phyloP scores from a whole-genome alignment of 2,329 filamentous ascomycete genomes.

The Fusarium circinatum region DNA sequence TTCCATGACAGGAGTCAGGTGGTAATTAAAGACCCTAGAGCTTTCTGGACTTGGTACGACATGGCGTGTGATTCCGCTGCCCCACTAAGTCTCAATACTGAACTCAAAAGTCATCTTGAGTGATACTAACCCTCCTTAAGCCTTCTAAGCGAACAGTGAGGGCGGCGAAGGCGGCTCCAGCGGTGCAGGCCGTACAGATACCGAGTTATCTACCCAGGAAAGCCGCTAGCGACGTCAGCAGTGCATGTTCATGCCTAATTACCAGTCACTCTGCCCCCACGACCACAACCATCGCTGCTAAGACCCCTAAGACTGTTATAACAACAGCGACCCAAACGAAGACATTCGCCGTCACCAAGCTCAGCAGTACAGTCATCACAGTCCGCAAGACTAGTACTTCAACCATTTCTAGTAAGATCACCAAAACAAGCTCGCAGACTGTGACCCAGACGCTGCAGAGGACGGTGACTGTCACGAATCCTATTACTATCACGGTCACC shows the following conservation, averaged over 20 bases:
- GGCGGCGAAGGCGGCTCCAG: too few species aligned
- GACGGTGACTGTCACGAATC: too few species aligned
- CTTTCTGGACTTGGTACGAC: neutral
- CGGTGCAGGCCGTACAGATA: neutral
- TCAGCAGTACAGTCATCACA: too few species aligned
- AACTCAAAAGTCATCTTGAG: fast-evolving
- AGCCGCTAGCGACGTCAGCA: neutral
- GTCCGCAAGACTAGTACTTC: too few species aligned
- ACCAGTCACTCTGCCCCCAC: neutral
- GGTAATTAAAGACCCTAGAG: too few species aligned
- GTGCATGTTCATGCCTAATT: neutral
- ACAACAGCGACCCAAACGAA: too few species aligned
- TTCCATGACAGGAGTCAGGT: too few species aligned
- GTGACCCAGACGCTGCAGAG: too few species aligned
- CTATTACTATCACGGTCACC: too few species aligned
- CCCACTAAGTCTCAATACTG: neutral
- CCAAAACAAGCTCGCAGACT: too few species aligned
- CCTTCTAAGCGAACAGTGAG: neutral
- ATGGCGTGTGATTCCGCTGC: neutral
- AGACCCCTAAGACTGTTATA: neutral
- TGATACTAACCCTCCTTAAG: neutral
- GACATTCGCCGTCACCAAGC: too few species aligned
- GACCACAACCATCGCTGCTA: neutral
- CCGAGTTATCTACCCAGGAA: neutral
- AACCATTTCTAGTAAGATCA: too few species aligned